Conservation (phyloP, 1,284 basidiomycete species). For the Trametes hirsuta region DNA sequence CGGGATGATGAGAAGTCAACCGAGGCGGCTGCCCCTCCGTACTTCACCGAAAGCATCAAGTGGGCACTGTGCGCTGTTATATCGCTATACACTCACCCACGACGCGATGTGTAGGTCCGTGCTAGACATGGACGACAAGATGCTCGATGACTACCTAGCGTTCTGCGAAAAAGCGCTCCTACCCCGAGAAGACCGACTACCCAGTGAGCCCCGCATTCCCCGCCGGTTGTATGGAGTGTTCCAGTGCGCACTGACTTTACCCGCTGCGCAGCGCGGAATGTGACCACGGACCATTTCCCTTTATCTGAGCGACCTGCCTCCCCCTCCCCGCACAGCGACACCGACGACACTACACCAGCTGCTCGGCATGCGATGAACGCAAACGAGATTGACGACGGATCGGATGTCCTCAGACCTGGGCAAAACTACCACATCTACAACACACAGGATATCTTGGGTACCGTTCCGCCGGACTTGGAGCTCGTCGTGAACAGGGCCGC, state of each 20-base stretch:
- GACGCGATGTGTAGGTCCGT: constrained; percentile 47
- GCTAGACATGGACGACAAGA: constrained; percentile 53
- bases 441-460: constrained; percentile 59
- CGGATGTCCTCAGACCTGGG: constrained; percentile 46
- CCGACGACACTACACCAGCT: background rate
- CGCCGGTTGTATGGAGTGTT: background rate
- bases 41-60: constrained; percentile 7
- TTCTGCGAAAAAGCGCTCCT: constrained; percentile 67
- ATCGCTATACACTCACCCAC: background rate
- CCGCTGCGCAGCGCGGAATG: constrained; percentile 26
- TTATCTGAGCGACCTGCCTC: background rate
- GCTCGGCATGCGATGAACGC: constrained; percentile 15
- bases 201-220: constrained; percentile 17
- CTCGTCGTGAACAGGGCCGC: constrained; percentile 52
- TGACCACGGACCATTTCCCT: constrained; percentile 32
- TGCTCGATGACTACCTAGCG: constrained; percentile 68
- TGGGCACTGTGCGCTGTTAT: background rate
- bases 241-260: background rate
- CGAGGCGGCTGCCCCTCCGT: constrained; percentile 12
- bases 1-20: constrained; percentile 41
- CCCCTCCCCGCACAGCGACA: no score
- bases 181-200: constrained; percentile 27
- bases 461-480: constrained; percentile 51
- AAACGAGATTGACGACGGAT: constrained; percentile 13
- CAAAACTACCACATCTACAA: constrained; percentile 63